A percentile compares a stretch with the other conserved stretches of the same genome.
Evolutionary conservation across 2,329 filamentous ascomycete genomes (phyloP).

Genomic region (Sclerotinia minor): DNA sequence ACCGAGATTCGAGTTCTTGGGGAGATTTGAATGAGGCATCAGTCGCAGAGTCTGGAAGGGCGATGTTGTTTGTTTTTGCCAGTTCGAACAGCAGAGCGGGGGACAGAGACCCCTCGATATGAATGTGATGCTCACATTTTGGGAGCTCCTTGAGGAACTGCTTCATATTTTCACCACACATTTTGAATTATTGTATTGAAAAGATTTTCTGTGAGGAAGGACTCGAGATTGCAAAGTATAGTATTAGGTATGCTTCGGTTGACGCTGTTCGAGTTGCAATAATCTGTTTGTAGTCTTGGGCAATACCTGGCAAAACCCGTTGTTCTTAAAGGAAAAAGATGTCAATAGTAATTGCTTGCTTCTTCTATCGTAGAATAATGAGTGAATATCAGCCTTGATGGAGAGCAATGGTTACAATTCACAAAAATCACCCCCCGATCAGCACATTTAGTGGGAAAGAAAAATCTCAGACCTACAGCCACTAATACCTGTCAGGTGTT

Average conservation of each 20-base stretch:
- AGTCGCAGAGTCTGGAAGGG: conserved; percentile 54
- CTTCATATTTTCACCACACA: conserved; percentile 37
- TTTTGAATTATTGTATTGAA: conserved; percentile 26
- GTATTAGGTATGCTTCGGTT: neutral
- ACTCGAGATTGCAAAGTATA: conserved; percentile 2
- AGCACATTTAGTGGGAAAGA: neutral
- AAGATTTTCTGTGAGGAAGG: neutral
- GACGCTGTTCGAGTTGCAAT: neutral
- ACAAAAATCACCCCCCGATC: neutral
- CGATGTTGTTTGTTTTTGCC: conserved; percentile 64
- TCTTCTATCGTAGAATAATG: neutral
- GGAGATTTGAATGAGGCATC: conserved; percentile 65
- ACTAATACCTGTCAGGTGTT: neutral
- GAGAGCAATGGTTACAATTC: neutral
- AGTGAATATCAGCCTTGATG: conserved; percentile 7
- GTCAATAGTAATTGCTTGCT: neutral
- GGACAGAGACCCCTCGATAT: conserved; percentile 74
- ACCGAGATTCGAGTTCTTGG: conserved; percentile 60
- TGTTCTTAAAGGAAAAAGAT: neutral
- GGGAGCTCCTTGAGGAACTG: conserved; percentile 64
- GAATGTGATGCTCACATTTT: conserved; percentile 81
- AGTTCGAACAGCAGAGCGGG: conserved; percentile 70
- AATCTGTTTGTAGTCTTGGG: neutral
- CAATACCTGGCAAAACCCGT: neutral
- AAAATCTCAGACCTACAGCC: neutral